Base-by-base conservation (phyloP, 139 green algal genomes). In the Coelastrella sp. region DNA sequence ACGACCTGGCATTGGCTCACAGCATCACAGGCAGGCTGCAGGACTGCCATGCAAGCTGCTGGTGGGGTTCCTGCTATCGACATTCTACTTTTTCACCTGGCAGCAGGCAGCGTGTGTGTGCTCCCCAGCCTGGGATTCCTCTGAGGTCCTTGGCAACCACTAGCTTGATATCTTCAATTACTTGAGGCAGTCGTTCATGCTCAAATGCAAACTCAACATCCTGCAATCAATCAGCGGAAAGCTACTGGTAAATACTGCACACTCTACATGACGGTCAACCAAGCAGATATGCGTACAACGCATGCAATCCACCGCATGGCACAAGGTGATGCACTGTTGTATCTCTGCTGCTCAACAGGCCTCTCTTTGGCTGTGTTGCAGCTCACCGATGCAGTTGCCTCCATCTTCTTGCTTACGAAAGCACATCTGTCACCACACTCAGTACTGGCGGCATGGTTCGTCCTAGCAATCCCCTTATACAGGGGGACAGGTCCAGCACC, bases 131-230 rank as follows among this genome's bases (percentile, higher is more conserved):
- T 57, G 84, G 84, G 56, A 89, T 68, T 35, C 84, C 68, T 20
- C 56, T 56, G 19, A 89, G 84, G 63, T 89, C 84, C 27, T 82
- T 24, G 20, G 56, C 24, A 49, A 89, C 82, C 24, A 89, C 35
- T 10, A 17, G 9, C 84, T 72, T 80, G 68, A 89, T 81, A 68
- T 89, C 84, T 57, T 68, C 84, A 24, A 89, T 61, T 7, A 58
- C 60, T n/a, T 89, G 49, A 35, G 61, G 24, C 20, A 89, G 68
- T 56, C n/a, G 56, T 7, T 74, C 68, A 68, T 78, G 68, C 68
- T 89, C 84, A 82, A 89, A 73, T 4, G 84, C 68, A 82, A 89
- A 89, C 68, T 78, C 63, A 27, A 82, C 68, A 59, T 89, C 84
- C 84, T 89, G 70, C 20, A 72, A 17, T 56, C 82, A 78, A 49